A percentile compares a stretch with the other conserved stretches of the same genome.
Evolutionary conservation across 768 basidiomycete genomes (phyloP).

Genomic region (Termitomyces sp.): DNA sequence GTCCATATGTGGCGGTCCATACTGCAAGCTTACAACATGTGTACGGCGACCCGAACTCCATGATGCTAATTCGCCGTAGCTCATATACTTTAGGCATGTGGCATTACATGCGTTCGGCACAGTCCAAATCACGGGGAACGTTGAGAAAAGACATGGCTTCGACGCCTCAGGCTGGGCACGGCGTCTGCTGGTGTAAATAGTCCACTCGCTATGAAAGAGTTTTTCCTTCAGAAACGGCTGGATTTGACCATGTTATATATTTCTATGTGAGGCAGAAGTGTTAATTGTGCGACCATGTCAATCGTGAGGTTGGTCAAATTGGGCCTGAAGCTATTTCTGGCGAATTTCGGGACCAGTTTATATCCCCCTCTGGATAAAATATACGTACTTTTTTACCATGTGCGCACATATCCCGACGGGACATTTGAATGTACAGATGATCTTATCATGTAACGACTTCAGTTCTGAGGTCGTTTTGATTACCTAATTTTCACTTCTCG

Average conservation of each 20-base stretch:
- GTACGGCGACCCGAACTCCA: not conserved
- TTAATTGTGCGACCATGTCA: not conserved
- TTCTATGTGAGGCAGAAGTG: not conserved
- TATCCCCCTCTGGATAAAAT: not conserved
- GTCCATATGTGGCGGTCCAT: conserved; percentile 1
- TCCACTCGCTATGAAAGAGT: not conserved
- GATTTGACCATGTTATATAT: not conserved
- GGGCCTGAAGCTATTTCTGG: not conserved
- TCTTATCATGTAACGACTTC: no score
- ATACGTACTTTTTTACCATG: not conserved
- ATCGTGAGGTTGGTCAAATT: not conserved
- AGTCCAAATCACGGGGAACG: not conserved
- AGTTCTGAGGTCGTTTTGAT: no score
- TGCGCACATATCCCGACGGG: no score
- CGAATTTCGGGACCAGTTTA: not conserved
- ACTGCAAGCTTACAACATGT: not conserved
- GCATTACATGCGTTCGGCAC: not conserved
- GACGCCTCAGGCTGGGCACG: not conserved
- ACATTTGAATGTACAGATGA: no score
- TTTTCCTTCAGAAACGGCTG: not conserved
- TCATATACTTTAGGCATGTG: not conserved
- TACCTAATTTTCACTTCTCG: no score
- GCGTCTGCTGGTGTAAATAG: not conserved
- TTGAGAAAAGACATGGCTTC: not conserved
- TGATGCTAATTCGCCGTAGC: not conserved